Evolutionary conservation across 2,329 filamentous ascomycete species (phyloP).

Genomic region (Fusarium nelsonii): DNA sequence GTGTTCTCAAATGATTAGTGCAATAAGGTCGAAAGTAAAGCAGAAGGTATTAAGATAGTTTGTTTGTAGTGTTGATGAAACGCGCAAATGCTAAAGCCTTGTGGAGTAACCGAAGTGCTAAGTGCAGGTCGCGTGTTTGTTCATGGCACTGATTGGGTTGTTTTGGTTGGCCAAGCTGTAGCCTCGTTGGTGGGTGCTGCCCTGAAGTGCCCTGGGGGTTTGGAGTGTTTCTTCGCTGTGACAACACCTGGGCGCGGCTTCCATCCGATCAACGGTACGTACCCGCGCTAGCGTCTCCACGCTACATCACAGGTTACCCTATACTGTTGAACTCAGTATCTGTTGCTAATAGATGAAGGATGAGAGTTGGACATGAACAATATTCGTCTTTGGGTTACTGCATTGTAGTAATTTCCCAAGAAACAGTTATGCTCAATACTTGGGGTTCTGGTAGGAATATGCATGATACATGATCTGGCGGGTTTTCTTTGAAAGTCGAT

Average conservation of each 20-base stretch:
- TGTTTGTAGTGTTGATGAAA: slow-evolving; percentile 23
- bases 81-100: slow-evolving; percentile 39
- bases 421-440: no score
- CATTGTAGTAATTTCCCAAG: no score
- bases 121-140: slow-evolving; percentile 38
- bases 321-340: background rate
- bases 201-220: background rate
- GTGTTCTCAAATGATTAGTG: slow-evolving; percentile 22
- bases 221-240: slow-evolving; percentile 10
- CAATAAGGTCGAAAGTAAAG: slow-evolving; percentile 14
- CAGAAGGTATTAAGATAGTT: slow-evolving; percentile 12
- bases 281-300: slow-evolving; percentile 5
- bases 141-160: slow-evolving; percentile 26
- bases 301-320: slow-evolving; percentile 1
- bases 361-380: background rate
- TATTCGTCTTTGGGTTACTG: no score
- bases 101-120: slow-evolving; percentile 25
- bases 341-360: background rate
- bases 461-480: no score
- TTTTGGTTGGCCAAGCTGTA: slow-evolving; percentile 7
- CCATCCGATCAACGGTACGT: slow-evolving; percentile 9
- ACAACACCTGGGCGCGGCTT: slow-evolving; percentile 20
- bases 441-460: no score
- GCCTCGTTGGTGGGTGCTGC: slow-evolving; percentile 24
- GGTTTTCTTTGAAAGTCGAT: no score